These are phyloP conservation scores for Lactuca sativa DNA, from an alignment of 129 eudicot genomes.

Conservation along the genomic window DNA sequence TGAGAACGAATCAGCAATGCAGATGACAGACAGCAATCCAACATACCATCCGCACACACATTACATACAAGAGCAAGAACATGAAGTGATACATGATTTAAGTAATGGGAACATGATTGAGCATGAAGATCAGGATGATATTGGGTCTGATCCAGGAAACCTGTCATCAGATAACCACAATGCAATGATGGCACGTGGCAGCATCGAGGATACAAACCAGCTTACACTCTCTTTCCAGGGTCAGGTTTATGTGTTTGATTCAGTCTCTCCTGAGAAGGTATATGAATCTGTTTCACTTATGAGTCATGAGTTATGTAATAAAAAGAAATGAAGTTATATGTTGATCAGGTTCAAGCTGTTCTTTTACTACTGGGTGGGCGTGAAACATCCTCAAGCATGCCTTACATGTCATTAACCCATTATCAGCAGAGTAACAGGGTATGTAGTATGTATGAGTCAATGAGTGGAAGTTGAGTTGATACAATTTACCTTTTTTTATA, in stretches of 20 bases:
- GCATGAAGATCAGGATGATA: constrained; percentile 32
- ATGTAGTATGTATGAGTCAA: neutral
- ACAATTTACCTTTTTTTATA: too few species aligned
- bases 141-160: constrained; percentile 36
- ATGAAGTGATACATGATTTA: constrained; percentile 34
- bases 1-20: neutral
- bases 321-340: neutral
- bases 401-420: constrained; percentile 32
- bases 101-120: constrained; percentile 39
- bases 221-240: constrained; percentile 69
- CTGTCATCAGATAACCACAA: constrained; percentile 39
- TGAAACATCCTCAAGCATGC: constrained; percentile 31
- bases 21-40: neutral
- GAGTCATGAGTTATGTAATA: neutral
- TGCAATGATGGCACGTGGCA: constrained; percentile 22
- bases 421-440: constrained; percentile 38
- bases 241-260: constrained; percentile 63
- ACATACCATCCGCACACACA: constrained; percentile 25
- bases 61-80: constrained; percentile 29
- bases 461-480: neutral
- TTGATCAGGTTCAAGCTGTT: constrained; percentile 63
- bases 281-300: too few species aligned
- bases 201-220: constrained; percentile 44
- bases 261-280: constrained; percentile 63
- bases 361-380: constrained; percentile 59